Evolutionary conservation across 108 stramenopile species (phyloP), one percentile per base, ranked within the genome.

Genomic region (Skeletonema potamos): DNA sequence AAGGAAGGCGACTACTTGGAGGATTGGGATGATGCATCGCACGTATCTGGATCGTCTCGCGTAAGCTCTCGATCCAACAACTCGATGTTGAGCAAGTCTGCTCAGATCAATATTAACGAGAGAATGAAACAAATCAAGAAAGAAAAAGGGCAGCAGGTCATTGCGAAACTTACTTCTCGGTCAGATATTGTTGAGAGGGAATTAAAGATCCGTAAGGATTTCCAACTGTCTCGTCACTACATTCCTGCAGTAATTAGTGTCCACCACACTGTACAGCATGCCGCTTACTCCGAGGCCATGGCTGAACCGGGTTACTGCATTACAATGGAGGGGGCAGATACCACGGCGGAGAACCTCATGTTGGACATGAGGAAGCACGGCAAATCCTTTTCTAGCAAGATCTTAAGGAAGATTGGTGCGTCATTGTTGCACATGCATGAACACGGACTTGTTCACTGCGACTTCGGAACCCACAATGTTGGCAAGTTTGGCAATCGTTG

Each of bases 271-370:
- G 92, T 93, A 1, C 92, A 93, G 60, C 92, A 93, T 72, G 89
- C 92, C 5, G 92, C 92, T 8, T 93, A 93, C 58, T 91, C 92
- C 7, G 90, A 93, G 71, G 92, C 92, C 3, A 91, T 93, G 92
- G 90, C 90, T 15, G 92, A 93, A 60, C 92, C 92, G 26, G 92
- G 92, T 1, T 93, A 93, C 72, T 93, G 92, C 54, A 93, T 93
- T 62, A 93, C 92, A 32, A 93, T 93, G 92, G 92, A 93, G 61
- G 92, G 92, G 37, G 92, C 92, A 26, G 92, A 93, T 62, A 93
- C 92, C 1, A 93, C 92, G 18, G 92, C 92, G 0, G 92, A 93
- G 72, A 93, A 93, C 72, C 78, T 93, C 34, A 89, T 93, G 88
- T 70, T 93, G 39, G 92, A 93, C 61, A 82, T 91, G 82, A 67